Evolutionary conservation across 805 yeast genomes (phyloP), one percentile per base, ranked within the genome.

Genomic region (Starmerella apicola): DNA sequence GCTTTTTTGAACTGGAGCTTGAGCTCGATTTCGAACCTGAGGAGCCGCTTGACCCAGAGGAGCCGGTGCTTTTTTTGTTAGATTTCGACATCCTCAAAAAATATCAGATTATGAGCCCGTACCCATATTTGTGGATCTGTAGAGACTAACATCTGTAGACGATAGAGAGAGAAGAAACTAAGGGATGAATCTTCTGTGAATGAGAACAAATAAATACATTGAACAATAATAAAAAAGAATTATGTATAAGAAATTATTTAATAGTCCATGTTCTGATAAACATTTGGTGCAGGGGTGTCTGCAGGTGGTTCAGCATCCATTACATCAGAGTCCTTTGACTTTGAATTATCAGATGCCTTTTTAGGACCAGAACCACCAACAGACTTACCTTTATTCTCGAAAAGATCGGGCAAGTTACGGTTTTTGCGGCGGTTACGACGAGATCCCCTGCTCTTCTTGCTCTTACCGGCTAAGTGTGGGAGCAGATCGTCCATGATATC

Each of bases 401-500:
- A 49, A 27, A 51, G 30, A 21, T 50, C 54, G 6, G 52, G 51
- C 35, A 26, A 28, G 8, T 15, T 15, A 3, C 38, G 28, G 29
- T 41, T 38, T n/a, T 37, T 34, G 12, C 47, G 30, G 12, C 50
- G 42, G 12, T 41, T 32, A 16, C 46, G 37, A 4, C 41, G 5
- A 5, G 36, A 34, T 12, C 39, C 28, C 10, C 37, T 33, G 24
- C 44, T 32, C 8, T 27, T 23, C 5, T 32, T 22, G 5, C 39
- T 19, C 23, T 26, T 15, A 23, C 45, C 51, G 34, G 55, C 48
- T 39, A 52, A 56, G 32, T 53, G 49, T n/a, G 66, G 64, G 46
- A 61, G 59, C 44, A 62, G 55, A 46, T 65, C 71, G 23, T 57
- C 64, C 41, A 37, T 13, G 16, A 27, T 10, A 28, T 38, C 42